These are phyloP conservation scores for Pichia sp. DNA, from an alignment of 1,139 yeast genomes.

Conservation along the genomic window DNA sequence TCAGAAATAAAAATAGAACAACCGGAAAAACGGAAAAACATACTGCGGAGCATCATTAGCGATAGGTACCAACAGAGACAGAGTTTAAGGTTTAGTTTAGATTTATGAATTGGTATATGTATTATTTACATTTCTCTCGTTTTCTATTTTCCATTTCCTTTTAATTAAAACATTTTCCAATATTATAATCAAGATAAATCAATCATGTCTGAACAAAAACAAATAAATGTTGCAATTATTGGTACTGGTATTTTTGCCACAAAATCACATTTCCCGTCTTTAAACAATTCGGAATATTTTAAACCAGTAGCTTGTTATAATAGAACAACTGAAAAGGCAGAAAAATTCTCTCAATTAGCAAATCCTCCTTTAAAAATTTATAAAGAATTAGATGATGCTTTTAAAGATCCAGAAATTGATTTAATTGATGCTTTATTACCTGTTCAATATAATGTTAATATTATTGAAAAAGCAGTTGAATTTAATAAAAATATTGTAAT, in stretches of 20 bases:
- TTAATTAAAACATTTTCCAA: too few relatives aligned
- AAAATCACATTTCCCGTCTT: constrained; percentile 73
- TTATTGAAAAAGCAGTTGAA: constrained; percentile 58
- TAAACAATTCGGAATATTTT: constrained; percentile 42
- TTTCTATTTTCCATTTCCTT: too few relatives aligned
- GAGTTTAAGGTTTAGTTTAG: too few relatives aligned
- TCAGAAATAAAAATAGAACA: too few relatives aligned
- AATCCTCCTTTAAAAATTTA: constrained; percentile 50
- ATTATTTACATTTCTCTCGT: too few relatives aligned
- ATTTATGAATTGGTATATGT: too few relatives aligned
- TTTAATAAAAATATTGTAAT: constrained; percentile 71
- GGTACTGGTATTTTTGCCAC: constrained; percentile 94
- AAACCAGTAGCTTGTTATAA: constrained; percentile 62
- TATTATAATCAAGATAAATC: too few relatives aligned
- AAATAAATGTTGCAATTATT: constrained; percentile 61
- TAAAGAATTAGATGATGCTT: constrained; percentile 57
- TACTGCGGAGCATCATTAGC: too few relatives aligned
- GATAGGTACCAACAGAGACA: too few relatives aligned
- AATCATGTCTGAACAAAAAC: constrained; percentile 11
- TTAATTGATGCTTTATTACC: constrained; percentile 83
- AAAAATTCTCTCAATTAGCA: constrained; percentile 64
- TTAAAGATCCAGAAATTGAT: constrained; percentile 59
- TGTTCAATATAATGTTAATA: constrained; percentile 66
- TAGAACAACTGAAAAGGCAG: constrained; percentile 79
- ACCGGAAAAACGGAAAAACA: too few relatives aligned